A percentile compares a stretch with the other conserved stretches of the same genome.
Evolutionary conservation across 2,329 filamentous ascomycete species (phyloP).

Genomic region (Bipolaris gigantea): DNA sequence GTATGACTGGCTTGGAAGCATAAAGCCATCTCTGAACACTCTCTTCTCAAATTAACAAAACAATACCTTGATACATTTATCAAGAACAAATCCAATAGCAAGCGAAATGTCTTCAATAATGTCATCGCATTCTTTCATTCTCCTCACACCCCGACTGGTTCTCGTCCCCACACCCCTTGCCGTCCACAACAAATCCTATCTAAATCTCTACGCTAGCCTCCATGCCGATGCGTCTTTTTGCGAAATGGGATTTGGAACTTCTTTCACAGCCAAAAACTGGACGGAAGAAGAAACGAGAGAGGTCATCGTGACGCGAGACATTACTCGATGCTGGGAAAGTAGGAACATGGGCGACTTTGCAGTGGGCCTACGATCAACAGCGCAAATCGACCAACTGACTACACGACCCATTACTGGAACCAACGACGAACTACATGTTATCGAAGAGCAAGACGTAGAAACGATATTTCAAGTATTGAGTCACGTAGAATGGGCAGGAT

Average conservation of each 20-base stretch:
- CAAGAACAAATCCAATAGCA: background rate
- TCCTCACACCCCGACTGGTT: constrained; percentile 1
- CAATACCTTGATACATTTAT: too few relatives aligned
- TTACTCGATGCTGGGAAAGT: constrained; percentile 15
- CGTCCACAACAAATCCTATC: background rate
- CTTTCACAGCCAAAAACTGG: background rate
- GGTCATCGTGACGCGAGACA: constrained; percentile 15
- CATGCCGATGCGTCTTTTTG: background rate
- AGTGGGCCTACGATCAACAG: constrained; percentile 12
- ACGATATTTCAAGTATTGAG: background rate
- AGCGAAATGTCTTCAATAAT: background rate
- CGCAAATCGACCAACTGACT: background rate
- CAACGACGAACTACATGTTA: background rate
- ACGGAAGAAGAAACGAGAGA: constrained; percentile 14
- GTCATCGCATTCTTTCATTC: background rate
- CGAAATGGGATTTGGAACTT: background rate
- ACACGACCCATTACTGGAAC: background rate
- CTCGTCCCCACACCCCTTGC: constrained; percentile 4
- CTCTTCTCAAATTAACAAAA: background rate
- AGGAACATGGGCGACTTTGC: constrained; percentile 19
- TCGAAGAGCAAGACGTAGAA: background rate
- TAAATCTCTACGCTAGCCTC: constrained; percentile 1
- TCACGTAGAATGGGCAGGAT: constrained; percentile 18
- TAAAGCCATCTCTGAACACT: background rate
- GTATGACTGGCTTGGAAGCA: background rate